These are phyloP conservation scores for Leccinum longicurvipes DNA, from an alignment of 768 basidiomycete species.

Conservation along the genomic window DNA sequence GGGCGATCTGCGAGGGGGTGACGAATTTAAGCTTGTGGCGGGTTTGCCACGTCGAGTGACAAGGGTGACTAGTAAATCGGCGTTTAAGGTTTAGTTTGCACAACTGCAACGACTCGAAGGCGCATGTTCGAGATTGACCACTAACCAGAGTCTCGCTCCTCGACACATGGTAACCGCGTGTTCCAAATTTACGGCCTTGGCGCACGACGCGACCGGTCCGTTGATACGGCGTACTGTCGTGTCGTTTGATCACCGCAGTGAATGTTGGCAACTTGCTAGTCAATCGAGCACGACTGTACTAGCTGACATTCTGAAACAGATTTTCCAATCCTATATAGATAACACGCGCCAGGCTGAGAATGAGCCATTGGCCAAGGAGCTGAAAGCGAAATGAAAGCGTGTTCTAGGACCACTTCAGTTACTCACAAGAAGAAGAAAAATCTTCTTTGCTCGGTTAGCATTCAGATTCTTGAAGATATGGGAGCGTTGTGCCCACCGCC, in stretches of 20 bases:
- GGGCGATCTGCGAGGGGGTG: slow-evolving; percentile 11
- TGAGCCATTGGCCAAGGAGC: not conserved
- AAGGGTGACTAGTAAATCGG: slow-evolving; percentile 20
- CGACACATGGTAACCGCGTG: slow-evolving; percentile 36
- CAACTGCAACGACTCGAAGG: slow-evolving; percentile 33
- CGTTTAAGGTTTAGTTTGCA: slow-evolving; percentile 24
- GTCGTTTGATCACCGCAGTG: slow-evolving; percentile 15
- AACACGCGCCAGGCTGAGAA: not conserved
- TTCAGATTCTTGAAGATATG: not conserved
- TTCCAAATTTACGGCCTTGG: slow-evolving; percentile 30
- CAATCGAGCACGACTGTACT: no score
- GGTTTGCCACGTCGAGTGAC: slow-evolving; percentile 8
- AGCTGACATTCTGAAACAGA: not conserved
- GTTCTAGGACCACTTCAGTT: not conserved
- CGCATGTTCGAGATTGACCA: slow-evolving; percentile 22
- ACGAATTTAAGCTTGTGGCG: slow-evolving; percentile 31
- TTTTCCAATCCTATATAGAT: not conserved
- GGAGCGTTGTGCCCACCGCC: no score
- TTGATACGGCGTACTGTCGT: slow-evolving; percentile 13
- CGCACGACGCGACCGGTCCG: slow-evolving; percentile 14
- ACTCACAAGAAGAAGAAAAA: slow-evolving; percentile 3
- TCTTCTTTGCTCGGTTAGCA: not conserved
- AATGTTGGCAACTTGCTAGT: slow-evolving; percentile 1
- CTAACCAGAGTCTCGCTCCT: slow-evolving; percentile 21
- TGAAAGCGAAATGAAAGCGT: slow-evolving; percentile 16